Conservation (phyloP, 371 early-diverging fungal species). For the Rhizopus stolonifer region DNA sequence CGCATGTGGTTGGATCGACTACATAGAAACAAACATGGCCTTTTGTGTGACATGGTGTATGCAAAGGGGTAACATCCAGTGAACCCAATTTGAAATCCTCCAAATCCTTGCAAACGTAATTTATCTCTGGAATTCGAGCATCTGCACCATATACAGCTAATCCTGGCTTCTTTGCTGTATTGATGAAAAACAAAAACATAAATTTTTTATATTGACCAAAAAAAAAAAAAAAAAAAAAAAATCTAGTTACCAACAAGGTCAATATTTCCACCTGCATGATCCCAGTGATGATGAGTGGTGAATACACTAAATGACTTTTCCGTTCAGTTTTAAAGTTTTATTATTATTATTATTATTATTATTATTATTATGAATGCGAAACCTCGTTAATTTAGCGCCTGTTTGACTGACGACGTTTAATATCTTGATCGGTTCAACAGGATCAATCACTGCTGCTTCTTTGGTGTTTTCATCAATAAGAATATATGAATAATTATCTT, state of each 20-base stretch:
- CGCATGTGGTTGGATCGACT: conserved; percentile 49
- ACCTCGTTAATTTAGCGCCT: conserved; percentile 53
- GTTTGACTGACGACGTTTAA: conserved; percentile 40
- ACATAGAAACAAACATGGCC: conserved; percentile 88
- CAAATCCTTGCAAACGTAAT: conserved; percentile 70
- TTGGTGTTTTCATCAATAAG: conserved; percentile 67
- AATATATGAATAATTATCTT: conserved; percentile 83
- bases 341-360: too few species aligned
- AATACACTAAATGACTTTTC: conserved; percentile 59
- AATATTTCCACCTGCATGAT: conserved; percentile 82
- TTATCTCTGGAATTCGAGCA: conserved; percentile 81
- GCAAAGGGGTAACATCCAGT: conserved; percentile 64
- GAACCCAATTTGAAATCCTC: conserved; percentile 77
- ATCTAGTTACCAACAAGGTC: conserved; percentile 25
- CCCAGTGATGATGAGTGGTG: conserved; percentile 80
- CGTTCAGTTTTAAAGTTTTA: too few species aligned
- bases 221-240: not conserved
- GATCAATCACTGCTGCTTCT: conserved; percentile 58
- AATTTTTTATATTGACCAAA: too few species aligned
- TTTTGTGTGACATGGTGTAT: conserved; percentile 89
- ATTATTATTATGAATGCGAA: too few species aligned
- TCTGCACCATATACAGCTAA: conserved; percentile 86
- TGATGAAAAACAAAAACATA: too few species aligned
- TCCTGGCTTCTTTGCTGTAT: conserved; percentile 64
- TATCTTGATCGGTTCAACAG: conserved; percentile 58